These are phyloP conservation scores for Sarocladium kiliense DNA, from an alignment of 2,329 filamentous ascomycete genomes.

Conservation along the genomic window DNA sequence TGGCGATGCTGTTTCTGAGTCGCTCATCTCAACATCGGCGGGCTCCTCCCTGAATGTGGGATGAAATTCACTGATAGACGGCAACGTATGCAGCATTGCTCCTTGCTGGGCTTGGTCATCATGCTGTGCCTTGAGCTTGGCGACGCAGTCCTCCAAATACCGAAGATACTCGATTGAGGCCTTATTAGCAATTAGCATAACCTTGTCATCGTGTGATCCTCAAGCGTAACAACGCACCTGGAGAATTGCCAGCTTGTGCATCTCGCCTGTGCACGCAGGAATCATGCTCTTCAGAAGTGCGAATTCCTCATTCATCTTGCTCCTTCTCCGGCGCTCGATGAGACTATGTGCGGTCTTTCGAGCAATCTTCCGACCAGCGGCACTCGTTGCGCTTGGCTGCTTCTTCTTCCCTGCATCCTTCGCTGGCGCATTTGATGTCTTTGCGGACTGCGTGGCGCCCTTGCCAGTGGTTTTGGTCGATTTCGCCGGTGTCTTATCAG, in stretches of 20 bases:
- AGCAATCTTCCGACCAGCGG: constrained; percentile 89
- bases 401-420: constrained; percentile 59
- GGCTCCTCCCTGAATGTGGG: constrained; percentile 34
- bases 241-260: constrained; percentile 95
- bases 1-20: constrained; percentile 45
- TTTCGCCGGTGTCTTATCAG: constrained; percentile 12
- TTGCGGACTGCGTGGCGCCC: constrained; percentile 14
- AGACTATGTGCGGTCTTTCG: constrained; percentile 94
- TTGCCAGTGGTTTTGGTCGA: constrained; percentile 16
- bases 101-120: constrained; percentile 24
- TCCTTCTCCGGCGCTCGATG: constrained; percentile 82
- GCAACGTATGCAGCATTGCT: constrained; percentile 23
- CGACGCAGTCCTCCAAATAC: constrained; percentile 85
- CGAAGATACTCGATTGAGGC: constrained; percentile 94
- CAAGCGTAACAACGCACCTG: constrained; percentile 55
- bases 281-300: constrained; percentile 91
- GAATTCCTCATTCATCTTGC: constrained; percentile 99
- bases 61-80: constrained; percentile 33
- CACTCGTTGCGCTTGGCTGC: constrained; percentile 68
- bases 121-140: constrained; percentile 65
- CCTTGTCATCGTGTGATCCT: background rate
- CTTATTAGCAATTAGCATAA: constrained; percentile 35
- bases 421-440: constrained; percentile 14
- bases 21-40: constrained; percentile 58
- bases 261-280: constrained; percentile 90